These are phyloP conservation scores for Anastatica hierochuntica DNA, from an alignment of 345 rosid species.

Conservation along the genomic window DNA sequence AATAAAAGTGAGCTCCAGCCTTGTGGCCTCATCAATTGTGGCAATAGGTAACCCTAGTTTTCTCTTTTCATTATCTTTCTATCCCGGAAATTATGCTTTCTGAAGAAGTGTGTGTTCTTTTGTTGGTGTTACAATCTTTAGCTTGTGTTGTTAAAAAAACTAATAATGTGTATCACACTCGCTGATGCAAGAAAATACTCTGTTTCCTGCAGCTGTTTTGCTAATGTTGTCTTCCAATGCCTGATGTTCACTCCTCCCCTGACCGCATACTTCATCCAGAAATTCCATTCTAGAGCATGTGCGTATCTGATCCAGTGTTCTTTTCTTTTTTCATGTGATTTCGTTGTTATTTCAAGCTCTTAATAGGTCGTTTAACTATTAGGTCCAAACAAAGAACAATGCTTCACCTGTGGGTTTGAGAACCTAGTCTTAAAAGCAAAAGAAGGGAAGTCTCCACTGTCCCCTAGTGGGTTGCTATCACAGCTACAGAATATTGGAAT, in stretches of 20 bases:
- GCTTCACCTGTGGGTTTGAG: slow-evolving; percentile 91
- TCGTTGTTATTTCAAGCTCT: slow-evolving; percentile 2
- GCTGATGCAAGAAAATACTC: slow-evolving; percentile 11
- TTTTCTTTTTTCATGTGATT: background rate
- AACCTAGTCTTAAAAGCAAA: slow-evolving; percentile 59
- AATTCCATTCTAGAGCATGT: slow-evolving; percentile 76
- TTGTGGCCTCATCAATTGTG: slow-evolving; percentile 79
- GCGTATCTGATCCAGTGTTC: slow-evolving; percentile 24
- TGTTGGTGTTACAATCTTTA: slow-evolving; percentile 8
- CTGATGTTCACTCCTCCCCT: slow-evolving; percentile 87
- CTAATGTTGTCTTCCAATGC: slow-evolving; percentile 90
- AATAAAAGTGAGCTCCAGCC: slow-evolving; percentile 68
- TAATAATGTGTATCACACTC: background rate
- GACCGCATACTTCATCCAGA: slow-evolving; percentile 77
- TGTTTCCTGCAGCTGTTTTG: slow-evolving; percentile 79
- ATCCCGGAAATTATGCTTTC: background rate
- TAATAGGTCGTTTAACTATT: slow-evolving; percentile 11
- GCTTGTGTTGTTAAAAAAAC: background rate
- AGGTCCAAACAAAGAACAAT: slow-evolving; percentile 76
- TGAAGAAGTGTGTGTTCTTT: background rate
- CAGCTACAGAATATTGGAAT: slow-evolving; percentile 61
- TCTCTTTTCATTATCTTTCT: background rate
- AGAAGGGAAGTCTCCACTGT: slow-evolving; percentile 56
- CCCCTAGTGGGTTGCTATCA: slow-evolving; percentile 63
- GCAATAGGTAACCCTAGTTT: slow-evolving; percentile 58